Evolutionary conservation across 73 alveolate species (phyloP), one percentile per base, ranked within the genome.

Genomic region (Tetrahymena malaccensis): DNA sequence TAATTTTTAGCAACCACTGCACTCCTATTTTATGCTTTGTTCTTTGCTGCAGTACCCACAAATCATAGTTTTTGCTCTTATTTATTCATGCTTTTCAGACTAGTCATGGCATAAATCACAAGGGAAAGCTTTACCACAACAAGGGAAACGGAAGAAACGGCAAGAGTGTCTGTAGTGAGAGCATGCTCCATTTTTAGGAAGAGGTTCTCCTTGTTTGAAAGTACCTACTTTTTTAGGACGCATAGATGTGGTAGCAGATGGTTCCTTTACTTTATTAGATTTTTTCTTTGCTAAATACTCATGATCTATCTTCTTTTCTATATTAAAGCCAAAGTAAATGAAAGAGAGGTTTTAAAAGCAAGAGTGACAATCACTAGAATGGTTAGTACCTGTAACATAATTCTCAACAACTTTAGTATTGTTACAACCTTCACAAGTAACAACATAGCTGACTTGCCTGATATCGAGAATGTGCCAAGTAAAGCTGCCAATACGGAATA

Each of bases 81-180:
- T 96, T 93, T 96, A 55, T 94, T 95, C 96, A 94, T 97, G 99
- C 70, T 96, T 97, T 43, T 98, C 95, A 15, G 96, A 35, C 94
- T 96, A 97, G 96, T 97, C 99, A 97, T 97, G 99, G 43, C 99
- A 97, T 83, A 95, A 33, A 93, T 95, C 98, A 95, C 99, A 97
- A 70, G 99, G 98, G 96, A 97, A 97, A 44, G 96, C 34, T 96
- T 96, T 97, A 93, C 96, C 96, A 93, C 99, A 97, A 89, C 99
- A 97, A 57, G 96, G 84, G 96, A 96, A 97, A 94, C 98, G 96
- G 96, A 97, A 97, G 98, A 98, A 96, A 94, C 98, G 95, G 55
- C 94, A 96, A 38, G 98, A 96, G 85, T 96, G 94, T 96, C 96
- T 96, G 95, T 96, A 97, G 96, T 97, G 99, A 85, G 96, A 96